Conservation (phyloP, 495 filamentous ascomycete genomes). For the Penicillium cosmopolitanum region DNA sequence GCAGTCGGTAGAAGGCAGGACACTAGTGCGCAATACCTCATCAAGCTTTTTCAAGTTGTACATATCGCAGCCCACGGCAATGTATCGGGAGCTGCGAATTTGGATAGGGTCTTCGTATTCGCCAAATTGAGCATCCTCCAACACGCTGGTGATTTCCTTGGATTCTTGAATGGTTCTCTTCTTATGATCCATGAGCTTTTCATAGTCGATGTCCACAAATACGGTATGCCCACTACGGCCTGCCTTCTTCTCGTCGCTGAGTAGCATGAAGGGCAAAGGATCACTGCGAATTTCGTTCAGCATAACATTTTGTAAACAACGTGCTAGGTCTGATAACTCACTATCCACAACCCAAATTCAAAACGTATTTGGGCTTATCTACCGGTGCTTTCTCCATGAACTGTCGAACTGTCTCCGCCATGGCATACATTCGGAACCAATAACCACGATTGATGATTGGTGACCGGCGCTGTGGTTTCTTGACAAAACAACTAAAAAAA, state of each 20-base stretch:
- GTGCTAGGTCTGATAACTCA: slow-evolving; percentile 48
- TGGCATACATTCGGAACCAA: slow-evolving; percentile 80
- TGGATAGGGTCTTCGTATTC: slow-evolving; percentile 48
- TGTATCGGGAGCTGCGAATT: slow-evolving; percentile 70
- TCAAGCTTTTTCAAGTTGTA: slow-evolving; percentile 58
- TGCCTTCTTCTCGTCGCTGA: slow-evolving; percentile 59
- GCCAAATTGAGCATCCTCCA: slow-evolving; percentile 53
- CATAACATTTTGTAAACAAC: slow-evolving; percentile 17
- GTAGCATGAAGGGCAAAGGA: slow-evolving; percentile 84
- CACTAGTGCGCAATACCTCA: slow-evolving; percentile 53
- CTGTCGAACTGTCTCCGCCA: slow-evolving; percentile 69
- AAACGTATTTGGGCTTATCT: slow-evolving; percentile 69
- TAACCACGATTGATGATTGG: slow-evolving; percentile 90
- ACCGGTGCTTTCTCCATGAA: slow-evolving; percentile 63
- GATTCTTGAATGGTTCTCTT: slow-evolving; percentile 63
- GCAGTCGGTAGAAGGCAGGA: slow-evolving; percentile 56
- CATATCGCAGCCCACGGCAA: slow-evolving; percentile 83
- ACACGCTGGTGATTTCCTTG: slow-evolving; percentile 54
- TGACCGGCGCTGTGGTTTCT: slow-evolving; percentile 75
- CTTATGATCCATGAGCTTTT: slow-evolving; percentile 78
- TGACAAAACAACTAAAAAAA: slow-evolving; percentile 86
- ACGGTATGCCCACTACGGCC: slow-evolving; percentile 53
- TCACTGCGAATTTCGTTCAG: slow-evolving; percentile 62
- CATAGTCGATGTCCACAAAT: slow-evolving; percentile 90
- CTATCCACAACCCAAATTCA: slow-evolving; percentile 93